These are phyloP conservation scores for Ophiostoma tasmaniense DNA, from an alignment of 2,329 filamentous ascomycete species.

Conservation along the genomic window DNA sequence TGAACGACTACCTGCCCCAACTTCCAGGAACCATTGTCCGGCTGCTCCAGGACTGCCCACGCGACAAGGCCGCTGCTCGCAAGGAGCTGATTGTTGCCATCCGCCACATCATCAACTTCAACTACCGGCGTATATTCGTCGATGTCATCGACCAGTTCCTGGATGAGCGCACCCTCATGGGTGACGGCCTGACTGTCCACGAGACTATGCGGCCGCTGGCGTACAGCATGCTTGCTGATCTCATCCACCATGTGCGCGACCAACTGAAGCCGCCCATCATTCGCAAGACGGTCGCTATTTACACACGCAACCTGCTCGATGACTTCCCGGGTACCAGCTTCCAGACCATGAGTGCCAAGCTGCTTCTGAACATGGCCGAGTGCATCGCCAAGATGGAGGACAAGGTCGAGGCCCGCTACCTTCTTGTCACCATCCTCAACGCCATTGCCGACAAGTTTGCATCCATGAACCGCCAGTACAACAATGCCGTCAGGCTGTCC, in stretches of 20 bases:
- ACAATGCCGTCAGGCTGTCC: constrained; percentile 89
- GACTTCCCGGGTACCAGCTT: constrained; percentile 96
- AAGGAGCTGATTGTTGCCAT: constrained; percentile 96
- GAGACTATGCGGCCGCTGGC: constrained; percentile 92
- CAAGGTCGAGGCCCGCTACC: constrained; percentile 89
- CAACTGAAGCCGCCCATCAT: constrained; percentile 86
- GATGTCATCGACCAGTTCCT: constrained; percentile 90
- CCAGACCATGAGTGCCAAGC: constrained; percentile 97
- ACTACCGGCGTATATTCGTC: constrained; percentile 90
- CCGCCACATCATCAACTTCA: constrained; percentile 97
- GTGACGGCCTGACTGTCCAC: constrained; percentile 91
- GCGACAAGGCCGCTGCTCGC: constrained; percentile 85
- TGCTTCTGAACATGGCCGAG: constrained; percentile 95
- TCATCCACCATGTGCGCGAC: constrained; percentile 94
- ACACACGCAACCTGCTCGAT: constrained; percentile 91
- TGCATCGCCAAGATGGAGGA: constrained; percentile 91
- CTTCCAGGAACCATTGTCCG: constrained; percentile 86
- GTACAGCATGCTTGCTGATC: constrained; percentile 95
- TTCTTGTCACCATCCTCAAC: constrained; percentile 93
- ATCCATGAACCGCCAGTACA: constrained; percentile 92
- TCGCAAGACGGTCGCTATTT: constrained; percentile 89
- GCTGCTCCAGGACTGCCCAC: constrained; percentile 83
- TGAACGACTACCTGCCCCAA: constrained; percentile 78
- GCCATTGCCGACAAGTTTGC: constrained; percentile 98
- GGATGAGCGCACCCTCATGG: constrained; percentile 88